Evolutionary conservation across 106 monocot species (phyloP), one percentile per base, ranked within the genome.

Genomic region (Gastrodia elata): DNA sequence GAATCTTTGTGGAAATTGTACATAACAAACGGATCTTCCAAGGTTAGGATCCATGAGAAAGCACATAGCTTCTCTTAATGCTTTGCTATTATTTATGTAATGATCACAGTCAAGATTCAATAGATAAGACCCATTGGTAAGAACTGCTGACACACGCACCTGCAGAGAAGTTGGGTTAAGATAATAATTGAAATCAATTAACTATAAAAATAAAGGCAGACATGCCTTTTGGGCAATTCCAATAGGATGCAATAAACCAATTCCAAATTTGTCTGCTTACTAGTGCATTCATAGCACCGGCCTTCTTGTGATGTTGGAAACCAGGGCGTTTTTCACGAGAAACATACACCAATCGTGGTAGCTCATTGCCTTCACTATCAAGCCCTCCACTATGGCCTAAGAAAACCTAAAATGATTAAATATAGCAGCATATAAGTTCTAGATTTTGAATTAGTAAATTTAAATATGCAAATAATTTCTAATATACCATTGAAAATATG

Each of bases 31-130:
- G 44, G 52, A 68, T 67, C 76, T 85, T 20, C 91, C 91, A 32
- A 85, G 83, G 41, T 79, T 86, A 13, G 88, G 91, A 70, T 91
- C 91, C 91, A 91, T 91, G 80, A 91, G 79, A 70, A 91, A 91
- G 75, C 91, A 91, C 91, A 91, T 88, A 46, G 91, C 88, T 71
- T 91, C 91, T 39, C 91, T 81, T 59, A 91, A 43, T 34, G 91
- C 91, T 75, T 91, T 91, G 74, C 91, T 91, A 80, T 91, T 91
- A 71, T 91, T 91, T 71, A 91, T 91, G 75, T 91, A 91, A 73
- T 91, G 91, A 80, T 91, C 91, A 82, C 91, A 91, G 61, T 91
- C 91, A 68, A 91, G 88, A 86, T 91, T 91, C 70, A 91, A 80
- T 76, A 91, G 25, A 64, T 82, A 91, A 26, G 85, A 79, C 32